phyloP scores from a whole-genome alignment of 352 stramenopile species.

The Globisporangium yorkense region DNA sequence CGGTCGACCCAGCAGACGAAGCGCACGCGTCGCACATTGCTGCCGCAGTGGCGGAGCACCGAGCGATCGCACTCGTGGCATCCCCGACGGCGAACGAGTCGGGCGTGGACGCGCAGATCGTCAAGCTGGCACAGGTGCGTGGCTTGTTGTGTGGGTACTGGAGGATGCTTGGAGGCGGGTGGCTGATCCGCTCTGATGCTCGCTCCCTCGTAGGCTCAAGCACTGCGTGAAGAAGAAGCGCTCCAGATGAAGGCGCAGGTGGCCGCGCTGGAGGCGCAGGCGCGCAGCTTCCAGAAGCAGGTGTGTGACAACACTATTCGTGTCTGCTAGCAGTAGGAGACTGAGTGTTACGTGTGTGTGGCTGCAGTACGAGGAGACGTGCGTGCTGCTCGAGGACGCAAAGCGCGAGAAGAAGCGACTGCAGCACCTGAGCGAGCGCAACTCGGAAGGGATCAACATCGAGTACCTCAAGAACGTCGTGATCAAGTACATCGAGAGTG shows the following conservation, averaged over 20 bases:
- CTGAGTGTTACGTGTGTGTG: background rate
- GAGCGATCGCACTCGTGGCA: slow-evolving; percentile 33
- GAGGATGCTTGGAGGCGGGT: background rate
- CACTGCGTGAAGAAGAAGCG: slow-evolving; percentile 22
- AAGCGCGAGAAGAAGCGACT: slow-evolving; percentile 52
- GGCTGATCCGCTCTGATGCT: background rate
- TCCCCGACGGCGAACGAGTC: slow-evolving; percentile 10
- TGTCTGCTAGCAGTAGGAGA: background rate
- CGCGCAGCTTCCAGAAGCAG: slow-evolving; percentile 44
- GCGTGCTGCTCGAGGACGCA: slow-evolving; percentile 40
- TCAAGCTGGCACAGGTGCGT: slow-evolving; percentile 23
- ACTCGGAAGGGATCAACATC: slow-evolving; percentile 46
- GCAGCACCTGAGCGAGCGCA: slow-evolving; percentile 35
- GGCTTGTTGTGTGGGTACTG: background rate
- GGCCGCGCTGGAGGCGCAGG: slow-evolving; percentile 34
- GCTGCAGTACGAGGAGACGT: slow-evolving; percentile 46
- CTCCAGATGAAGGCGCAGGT: slow-evolving; percentile 37
- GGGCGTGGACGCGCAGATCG: slow-evolving; percentile 17
- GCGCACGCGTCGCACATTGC: slow-evolving; percentile 29
- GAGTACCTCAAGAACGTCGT: slow-evolving; percentile 86
- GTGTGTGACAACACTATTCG: background rate
- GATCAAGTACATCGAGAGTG: slow-evolving; percentile 80
- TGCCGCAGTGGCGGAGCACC: slow-evolving; percentile 35
- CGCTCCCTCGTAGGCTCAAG: background rate
- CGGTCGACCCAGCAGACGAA: slow-evolving; percentile 20